Percentiles rank a stretch among this genome's conserved stretches.
These are phyloP conservation scores for Trifolium repens DNA, from an alignment of 306 rosid genomes.

Conservation along the genomic window DNA sequence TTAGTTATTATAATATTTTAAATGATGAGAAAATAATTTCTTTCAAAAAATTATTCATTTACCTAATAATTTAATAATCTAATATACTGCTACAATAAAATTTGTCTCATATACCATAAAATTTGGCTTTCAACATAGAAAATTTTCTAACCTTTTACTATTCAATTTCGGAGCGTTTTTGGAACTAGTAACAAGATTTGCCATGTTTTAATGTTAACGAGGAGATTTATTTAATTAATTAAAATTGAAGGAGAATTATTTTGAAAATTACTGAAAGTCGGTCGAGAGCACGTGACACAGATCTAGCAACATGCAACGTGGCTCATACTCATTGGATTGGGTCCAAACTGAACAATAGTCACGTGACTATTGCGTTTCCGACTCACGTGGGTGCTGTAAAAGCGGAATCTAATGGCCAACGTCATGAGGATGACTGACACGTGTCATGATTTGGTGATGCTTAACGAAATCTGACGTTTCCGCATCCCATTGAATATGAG, in stretches of 20 bases:
- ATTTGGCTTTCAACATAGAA: no score
- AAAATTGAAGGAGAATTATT: neutral
- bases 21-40: no score
- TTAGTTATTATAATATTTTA: no score
- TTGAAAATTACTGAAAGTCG: conserved; percentile 25
- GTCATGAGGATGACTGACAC: conserved; percentile 44
- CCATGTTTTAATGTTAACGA: neutral
- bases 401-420: conserved; percentile 42
- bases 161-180: neutral
- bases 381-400: conserved; percentile 61
- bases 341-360: conserved; percentile 40
- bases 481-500: conserved; percentile 33
- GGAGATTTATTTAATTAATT: neutral
- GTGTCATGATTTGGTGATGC: conserved; percentile 41
- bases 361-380: conserved; percentile 44
- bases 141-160: no score
- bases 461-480: conserved; percentile 33
- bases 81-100: no score
- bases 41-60: no score
- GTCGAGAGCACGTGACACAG: conserved; percentile 51
- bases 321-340: conserved; percentile 37
- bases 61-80: no score
- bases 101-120: no score
- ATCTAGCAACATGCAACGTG: conserved; percentile 43
- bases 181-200: conserved; percentile 16